Conservation (phyloP, 192 early-diverging fungal genomes). For the Mortierella antarctica region DNA sequence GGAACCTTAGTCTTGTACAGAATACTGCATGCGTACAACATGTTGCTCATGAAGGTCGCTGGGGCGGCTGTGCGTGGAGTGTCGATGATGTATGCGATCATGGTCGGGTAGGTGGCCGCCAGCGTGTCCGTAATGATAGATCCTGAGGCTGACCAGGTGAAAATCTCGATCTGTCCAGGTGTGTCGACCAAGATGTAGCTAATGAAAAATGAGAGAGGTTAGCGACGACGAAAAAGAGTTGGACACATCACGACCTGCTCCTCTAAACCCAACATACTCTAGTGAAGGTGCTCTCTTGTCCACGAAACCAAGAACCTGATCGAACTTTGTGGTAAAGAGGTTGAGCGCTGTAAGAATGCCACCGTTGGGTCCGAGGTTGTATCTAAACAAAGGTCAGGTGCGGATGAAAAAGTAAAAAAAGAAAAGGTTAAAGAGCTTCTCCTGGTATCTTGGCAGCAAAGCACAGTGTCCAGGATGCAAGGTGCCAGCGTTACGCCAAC, state of each 20-base stretch:
- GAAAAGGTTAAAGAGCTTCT: not conserved
- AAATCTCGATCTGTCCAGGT: conserved; percentile 99
- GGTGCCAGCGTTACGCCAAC: not conserved
- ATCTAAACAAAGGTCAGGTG: conserved; percentile 56
- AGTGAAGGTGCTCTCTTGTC: conserved; percentile 77
- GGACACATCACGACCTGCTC: not conserved
- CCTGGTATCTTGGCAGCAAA: not conserved
- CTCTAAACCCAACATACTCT: conserved; percentile 63
- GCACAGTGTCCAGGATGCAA: not conserved
- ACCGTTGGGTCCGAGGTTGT: conserved; percentile 96
- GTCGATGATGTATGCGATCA: conserved; percentile 94
- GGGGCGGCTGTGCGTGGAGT: conserved; percentile 92
- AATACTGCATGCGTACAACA: conserved; percentile 97
- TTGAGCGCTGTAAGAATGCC: conserved; percentile 96
- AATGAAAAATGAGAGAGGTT: not conserved
- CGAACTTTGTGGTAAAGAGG: conserved; percentile 97
- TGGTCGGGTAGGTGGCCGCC: conserved; percentile 91
- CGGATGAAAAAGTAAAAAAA: not conserved
- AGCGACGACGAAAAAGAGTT: not conserved
- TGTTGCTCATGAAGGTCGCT: conserved; percentile 98
- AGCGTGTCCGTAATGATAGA: conserved; percentile 95
- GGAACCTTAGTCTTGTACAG: conserved; percentile 98
- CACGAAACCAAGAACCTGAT: conserved; percentile 92
- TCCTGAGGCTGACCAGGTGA: conserved; percentile 98
- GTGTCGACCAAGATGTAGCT: conserved; percentile 92